Percentiles rank a stretch among this genome's conserved stretches.
These are phyloP conservation scores for Paraphaeosphaeria minitans DNA, from an alignment of 2,329 filamentous ascomycete genomes.

Conservation along the genomic window DNA sequence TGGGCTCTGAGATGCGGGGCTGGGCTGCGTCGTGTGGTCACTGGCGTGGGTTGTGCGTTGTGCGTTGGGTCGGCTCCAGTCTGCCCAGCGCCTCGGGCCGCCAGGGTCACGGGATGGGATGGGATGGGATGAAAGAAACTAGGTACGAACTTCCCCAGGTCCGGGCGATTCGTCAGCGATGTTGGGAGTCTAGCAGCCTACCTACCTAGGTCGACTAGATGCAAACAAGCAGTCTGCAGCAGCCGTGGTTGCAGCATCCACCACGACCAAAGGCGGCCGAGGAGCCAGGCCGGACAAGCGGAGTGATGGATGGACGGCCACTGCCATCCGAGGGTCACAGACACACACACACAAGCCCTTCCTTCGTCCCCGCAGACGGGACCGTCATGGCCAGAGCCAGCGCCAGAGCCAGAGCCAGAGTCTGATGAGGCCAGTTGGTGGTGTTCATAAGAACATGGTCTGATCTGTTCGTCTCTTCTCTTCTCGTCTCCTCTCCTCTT, in stretches of 20 bases:
- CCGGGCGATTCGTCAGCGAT: conserved; percentile 12
- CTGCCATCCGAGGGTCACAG: no score
- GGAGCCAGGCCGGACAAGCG: conserved; percentile 19
- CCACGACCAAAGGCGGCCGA: background rate
- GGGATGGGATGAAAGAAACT: no score
- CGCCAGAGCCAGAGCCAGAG: no score
- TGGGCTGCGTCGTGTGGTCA: background rate
- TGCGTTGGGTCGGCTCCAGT: conserved; percentile 5
- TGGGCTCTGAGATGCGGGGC: no score
- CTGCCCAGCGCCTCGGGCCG: conserved; percentile 22
- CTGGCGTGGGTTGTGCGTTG: background rate
- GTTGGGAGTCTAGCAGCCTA: no score
- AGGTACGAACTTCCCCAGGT: conserved; percentile 23
- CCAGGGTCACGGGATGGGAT: background rate
- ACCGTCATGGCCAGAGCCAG: conserved; percentile 3
- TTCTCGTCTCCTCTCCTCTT: background rate
- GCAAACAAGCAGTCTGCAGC: background rate
- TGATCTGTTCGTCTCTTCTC: no score
- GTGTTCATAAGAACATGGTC: conserved; percentile 10
- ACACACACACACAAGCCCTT: no score
- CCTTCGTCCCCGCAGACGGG: conserved; percentile 28
- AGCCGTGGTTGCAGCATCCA: background rate
- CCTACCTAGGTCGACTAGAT: no score
- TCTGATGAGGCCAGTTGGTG: background rate
- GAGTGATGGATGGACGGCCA: conserved; percentile 11